phyloP scores from a whole-genome alignment of 192 early-diverging fungal genomes.

The Entomortierella parvispora region DNA sequence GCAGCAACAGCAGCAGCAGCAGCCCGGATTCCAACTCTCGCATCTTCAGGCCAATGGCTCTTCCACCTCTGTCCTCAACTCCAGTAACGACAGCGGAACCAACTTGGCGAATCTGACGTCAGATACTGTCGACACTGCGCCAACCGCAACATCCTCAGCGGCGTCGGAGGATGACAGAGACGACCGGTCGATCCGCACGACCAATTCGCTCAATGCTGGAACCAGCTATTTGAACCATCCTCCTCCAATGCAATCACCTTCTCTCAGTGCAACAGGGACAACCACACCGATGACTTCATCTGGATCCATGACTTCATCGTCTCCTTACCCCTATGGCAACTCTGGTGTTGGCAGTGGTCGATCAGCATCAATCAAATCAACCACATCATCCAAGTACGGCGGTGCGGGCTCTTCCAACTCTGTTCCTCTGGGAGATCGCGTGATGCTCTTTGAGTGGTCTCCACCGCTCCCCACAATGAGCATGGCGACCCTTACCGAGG shows the following conservation, averaged over 20 bases:
- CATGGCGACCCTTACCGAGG: constrained; percentile 19
- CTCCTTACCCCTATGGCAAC: constrained; percentile 29
- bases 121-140: not conserved
- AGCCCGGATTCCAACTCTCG: not conserved
- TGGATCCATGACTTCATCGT: not conserved
- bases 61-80: constrained; percentile 8
- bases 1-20: not conserved
- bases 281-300: not conserved
- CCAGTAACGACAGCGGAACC: constrained; percentile 1
- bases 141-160: not conserved
- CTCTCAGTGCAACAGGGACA: not conserved
- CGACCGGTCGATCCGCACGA: constrained; percentile 1
- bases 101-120: not conserved
- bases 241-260: not conserved
- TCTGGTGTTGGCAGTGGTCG: constrained; percentile 29
- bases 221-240: constrained; percentile 16
- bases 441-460: constrained; percentile 58
- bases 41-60: constrained; percentile 4
- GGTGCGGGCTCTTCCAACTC: constrained; percentile 3
- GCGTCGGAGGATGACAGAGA: not conserved
- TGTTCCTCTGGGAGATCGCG: constrained; percentile 46
- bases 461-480: constrained; percentile 59
- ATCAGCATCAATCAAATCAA: constrained; percentile 32
- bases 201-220: not conserved
- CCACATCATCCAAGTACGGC: constrained; percentile 21